Base-by-base conservation (phyloP, 106 monocot species). In the Ottelia alismoides region DNA sequence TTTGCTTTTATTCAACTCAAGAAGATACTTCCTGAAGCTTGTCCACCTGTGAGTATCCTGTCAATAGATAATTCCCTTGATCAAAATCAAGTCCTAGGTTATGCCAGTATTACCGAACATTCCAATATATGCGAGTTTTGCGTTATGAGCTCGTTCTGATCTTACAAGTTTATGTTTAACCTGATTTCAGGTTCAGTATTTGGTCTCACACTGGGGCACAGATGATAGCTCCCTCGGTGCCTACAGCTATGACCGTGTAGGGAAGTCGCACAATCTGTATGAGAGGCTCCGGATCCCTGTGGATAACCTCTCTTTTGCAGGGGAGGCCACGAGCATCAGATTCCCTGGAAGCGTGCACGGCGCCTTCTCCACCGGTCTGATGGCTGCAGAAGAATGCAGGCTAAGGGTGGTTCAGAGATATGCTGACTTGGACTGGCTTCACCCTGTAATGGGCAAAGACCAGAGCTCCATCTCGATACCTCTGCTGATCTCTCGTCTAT, bases 251-350 rank as follows among this genome's bases (percentile, higher is more conserved):
- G 84, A 78, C 16, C 55, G 64, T 2, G 78, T 96, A 11, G 78
- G 78, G 30, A 88, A 82, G 61, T 35, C 84, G 14, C 78, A 76
- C 32, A 64, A 69, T 23, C 71, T 85, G 11, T 81, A 68, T 20
- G 94, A 88, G 74, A 62, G 68, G 71, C 66, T 96, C 18, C 67
- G 94, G 9, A 77, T 85, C 49, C 94, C 94, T 3, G 88, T 96
- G 10, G 94, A 96, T 71, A 96, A 96, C 55, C 78, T 96, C 19
- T 96, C 88, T 76, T 96, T 96, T 48, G 88, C 88, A 0, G 94
- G 94, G 25, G 94, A 96, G 47, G 94, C 94, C 23, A 88, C 94
- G 6, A 80, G 94, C 71, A 50, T 77, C 27, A 64, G 78, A 2
- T 96, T 73, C 52, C 88, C 94, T 2, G 94, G 88, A 20, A 84